These are phyloP conservation scores for Coemansia sp. DNA, from an alignment of 192 early-diverging fungal species.

Conservation along the genomic window DNA sequence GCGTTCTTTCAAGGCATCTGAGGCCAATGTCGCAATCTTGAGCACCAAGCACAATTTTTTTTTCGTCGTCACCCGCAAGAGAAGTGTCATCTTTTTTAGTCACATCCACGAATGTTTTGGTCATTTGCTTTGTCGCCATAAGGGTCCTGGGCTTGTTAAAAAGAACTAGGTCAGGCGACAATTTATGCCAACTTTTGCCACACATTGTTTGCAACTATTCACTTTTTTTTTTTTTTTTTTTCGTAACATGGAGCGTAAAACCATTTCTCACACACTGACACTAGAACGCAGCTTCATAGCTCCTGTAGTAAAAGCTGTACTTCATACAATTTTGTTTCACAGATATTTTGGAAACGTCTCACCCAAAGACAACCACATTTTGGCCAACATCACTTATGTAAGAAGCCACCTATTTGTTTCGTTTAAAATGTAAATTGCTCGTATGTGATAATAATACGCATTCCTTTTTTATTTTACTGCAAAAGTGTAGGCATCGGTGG, in stretches of 20 bases:
- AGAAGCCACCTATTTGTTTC: too few species aligned
- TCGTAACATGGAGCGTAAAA: constrained; percentile 27
- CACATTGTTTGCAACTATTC: not conserved
- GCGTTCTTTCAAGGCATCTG: not conserved
- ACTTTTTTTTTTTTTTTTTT: not conserved
- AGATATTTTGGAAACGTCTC: constrained; percentile 50
- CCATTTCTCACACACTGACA: constrained; percentile 22
- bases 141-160: not conserved
- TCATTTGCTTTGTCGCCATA: constrained; percentile 1
- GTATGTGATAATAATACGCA: too few species aligned
- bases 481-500: constrained; percentile 48
- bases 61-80: not conserved
- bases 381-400: constrained; percentile 9
- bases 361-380: constrained; percentile 25
- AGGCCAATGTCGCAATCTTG: too few species aligned
- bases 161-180: not conserved
- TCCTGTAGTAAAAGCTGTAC: constrained; percentile 29
- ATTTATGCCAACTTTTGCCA: not conserved
- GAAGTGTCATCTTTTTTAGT: not conserved
- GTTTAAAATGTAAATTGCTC: too few species aligned
- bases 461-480: too few species aligned
- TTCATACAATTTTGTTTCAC: constrained; percentile 50
- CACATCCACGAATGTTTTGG: not conserved
- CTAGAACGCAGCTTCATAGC: constrained; percentile 39
- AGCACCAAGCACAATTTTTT: not conserved